These are phyloP conservation scores for Hemileccinum rubropunctum DNA, from an alignment of 768 basidiomycete species.

Conservation along the genomic window DNA sequence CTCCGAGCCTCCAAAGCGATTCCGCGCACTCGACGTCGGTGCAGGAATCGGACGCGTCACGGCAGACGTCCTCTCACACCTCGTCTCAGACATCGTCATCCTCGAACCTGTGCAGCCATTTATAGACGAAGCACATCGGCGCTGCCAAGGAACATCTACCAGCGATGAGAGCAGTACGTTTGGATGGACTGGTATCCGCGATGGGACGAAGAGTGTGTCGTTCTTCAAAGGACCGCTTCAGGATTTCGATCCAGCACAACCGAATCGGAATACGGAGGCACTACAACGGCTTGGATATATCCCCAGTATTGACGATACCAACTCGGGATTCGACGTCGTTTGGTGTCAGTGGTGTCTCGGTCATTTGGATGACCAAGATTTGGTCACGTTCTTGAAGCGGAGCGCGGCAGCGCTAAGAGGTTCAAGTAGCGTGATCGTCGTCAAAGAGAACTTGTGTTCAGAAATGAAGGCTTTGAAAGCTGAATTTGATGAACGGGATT, in stretches of 20 bases:
- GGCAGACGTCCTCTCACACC: slow-evolving; percentile 80
- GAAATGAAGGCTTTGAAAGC: slow-evolving; percentile 55
- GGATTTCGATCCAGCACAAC: slow-evolving; percentile 66
- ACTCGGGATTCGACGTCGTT: slow-evolving; percentile 78
- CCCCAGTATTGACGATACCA: slow-evolving; percentile 52
- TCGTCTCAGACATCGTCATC: slow-evolving; percentile 83
- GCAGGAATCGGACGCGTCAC: slow-evolving; percentile 95
- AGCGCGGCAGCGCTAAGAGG: slow-evolving; percentile 58
- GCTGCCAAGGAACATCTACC: slow-evolving; percentile 35
- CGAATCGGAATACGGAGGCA: slow-evolving; percentile 36
- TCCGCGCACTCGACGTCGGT: slow-evolving; percentile 86
- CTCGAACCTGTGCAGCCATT: slow-evolving; percentile 86
- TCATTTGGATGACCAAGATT: slow-evolving; percentile 74
- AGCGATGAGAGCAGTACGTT: slow-evolving; percentile 28
- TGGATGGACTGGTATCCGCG: slow-evolving; percentile 68
- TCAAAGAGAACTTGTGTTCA: slow-evolving; percentile 88
- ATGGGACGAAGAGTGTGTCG: slow-evolving; percentile 65
- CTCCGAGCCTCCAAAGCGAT: slow-evolving; percentile 37
- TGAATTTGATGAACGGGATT: slow-evolving; percentile 83
- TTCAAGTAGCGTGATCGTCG: slow-evolving; percentile 63
- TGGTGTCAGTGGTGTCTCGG: slow-evolving; percentile 99
- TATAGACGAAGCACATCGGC: slow-evolving; percentile 63
- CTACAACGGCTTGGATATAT: slow-evolving; percentile 68
- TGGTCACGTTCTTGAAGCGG: slow-evolving; percentile 71
- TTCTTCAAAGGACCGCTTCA: slow-evolving; percentile 82